Evolutionary conservation across 768 basidiomycete species (phyloP).

Genomic region (Suillus luteus): DNA sequence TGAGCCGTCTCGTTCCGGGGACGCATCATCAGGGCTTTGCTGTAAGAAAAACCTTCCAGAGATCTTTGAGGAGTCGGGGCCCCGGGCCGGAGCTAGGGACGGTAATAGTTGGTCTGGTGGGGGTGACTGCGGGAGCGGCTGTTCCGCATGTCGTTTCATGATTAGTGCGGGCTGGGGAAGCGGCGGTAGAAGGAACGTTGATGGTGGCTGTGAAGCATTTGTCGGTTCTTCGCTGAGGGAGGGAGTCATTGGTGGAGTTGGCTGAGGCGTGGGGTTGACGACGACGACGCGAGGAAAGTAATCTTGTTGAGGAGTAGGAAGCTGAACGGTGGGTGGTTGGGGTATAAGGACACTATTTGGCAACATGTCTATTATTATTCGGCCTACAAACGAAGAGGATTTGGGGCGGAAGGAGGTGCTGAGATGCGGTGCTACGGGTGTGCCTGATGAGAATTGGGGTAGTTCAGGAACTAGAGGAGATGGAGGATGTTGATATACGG

Average conservation of each 20-base stretch:
- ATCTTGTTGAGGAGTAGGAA: constrained; percentile 28
- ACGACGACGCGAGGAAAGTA: constrained; percentile 62
- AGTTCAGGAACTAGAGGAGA: constrained; percentile 34
- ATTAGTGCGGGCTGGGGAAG: constrained; percentile 29
- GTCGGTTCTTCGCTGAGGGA: constrained; percentile 33
- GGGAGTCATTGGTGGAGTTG: constrained; percentile 77
- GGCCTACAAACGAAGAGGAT: constrained; percentile 38
- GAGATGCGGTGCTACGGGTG: constrained; percentile 13
- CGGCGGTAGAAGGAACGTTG: constrained; percentile 32
- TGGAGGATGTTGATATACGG: constrained; percentile 33
- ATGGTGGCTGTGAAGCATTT: constrained; percentile 27
- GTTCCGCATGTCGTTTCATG: constrained; percentile 23
- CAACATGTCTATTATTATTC: constrained; percentile 61
- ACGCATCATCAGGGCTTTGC: constrained; percentile 43
- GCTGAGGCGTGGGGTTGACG: constrained; percentile 76
- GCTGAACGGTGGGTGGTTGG: constrained; percentile 22
- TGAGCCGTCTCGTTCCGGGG: constrained; percentile 37
- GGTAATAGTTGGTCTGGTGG: constrained; percentile 10
- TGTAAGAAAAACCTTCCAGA: constrained; percentile 47
- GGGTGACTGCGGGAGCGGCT: constrained; percentile 17
- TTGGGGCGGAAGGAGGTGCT: constrained; percentile 21
- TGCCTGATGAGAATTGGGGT: constrained; percentile 24
- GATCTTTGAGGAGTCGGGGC: constrained; percentile 24
- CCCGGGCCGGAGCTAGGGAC: constrained; percentile 15
- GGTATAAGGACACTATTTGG: constrained; percentile 40